A percentile compares a stretch with the other conserved stretches of the same genome.
These are phyloP conservation scores for Bothriochloa decipiens DNA, from an alignment of 176 grass and related monocot species.

Conservation along the genomic window DNA sequence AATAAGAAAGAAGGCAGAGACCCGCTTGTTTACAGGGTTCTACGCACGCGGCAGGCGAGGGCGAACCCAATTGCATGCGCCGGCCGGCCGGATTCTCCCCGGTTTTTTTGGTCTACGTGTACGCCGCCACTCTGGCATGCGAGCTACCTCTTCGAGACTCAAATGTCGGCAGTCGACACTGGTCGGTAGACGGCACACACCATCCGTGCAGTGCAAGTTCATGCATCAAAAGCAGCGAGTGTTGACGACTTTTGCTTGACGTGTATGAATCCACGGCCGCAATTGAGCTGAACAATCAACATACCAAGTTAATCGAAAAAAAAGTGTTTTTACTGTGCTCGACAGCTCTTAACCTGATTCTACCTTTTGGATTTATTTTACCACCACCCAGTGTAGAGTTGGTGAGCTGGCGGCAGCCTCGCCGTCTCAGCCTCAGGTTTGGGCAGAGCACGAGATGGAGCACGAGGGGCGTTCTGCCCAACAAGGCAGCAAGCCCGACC, in stretches of 20 bases:
- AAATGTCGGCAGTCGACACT: conserved; percentile 16
- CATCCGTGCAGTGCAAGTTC: neutral
- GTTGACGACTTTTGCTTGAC: neutral
- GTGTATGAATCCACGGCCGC: no score
- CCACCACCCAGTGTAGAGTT: no score
- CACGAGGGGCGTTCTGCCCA: conserved; percentile 60
- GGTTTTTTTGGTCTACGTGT: neutral
- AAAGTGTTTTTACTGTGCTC: no score
- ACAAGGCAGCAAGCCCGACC: conserved; percentile 27
- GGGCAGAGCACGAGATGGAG: neutral
- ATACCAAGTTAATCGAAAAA: no score
- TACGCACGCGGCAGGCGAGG: neutral
- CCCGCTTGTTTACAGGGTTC: neutral
- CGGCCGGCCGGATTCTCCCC: conserved; percentile 2
- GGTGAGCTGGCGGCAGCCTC: conserved; percentile 19
- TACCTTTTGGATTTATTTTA: neutral
- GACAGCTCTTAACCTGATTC: neutral
- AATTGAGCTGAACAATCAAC: neutral
- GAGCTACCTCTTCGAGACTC: conserved; percentile 12
- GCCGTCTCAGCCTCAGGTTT: neutral
- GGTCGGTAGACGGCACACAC: neutral
- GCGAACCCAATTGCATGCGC: conserved; percentile 10
- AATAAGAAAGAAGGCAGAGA: no score
- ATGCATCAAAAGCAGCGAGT: neutral
- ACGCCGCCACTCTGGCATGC: conserved; percentile 3